Evolutionary conservation across 2,329 filamentous ascomycete genomes (phyloP).

Genomic region (Huntiella bhutanensis): DNA sequence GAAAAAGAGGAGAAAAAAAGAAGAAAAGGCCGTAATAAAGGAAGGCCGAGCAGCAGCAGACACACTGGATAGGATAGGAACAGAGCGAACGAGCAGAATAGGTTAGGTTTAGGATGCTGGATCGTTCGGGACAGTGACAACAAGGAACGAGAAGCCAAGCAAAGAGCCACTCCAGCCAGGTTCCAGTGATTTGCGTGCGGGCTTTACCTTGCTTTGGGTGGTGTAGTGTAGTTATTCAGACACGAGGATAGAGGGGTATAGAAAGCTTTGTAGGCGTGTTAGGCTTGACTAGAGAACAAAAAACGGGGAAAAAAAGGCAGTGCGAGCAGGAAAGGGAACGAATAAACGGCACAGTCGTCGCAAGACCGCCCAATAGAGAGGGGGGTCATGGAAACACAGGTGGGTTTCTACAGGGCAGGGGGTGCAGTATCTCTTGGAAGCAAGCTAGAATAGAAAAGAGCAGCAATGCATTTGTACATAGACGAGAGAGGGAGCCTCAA

Average conservation of each 20-base stretch:
- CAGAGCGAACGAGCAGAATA: slow-evolving; percentile 1
- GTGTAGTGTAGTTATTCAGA: not conserved
- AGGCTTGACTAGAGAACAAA: not conserved
- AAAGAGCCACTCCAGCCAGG: not conserved
- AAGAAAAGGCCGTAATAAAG: slow-evolving; percentile 13
- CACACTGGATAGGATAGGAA: slow-evolving; percentile 9
- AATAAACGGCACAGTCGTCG: not conserved
- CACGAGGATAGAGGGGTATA: not conserved
- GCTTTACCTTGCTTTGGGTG: no score
- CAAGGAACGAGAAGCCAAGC: not conserved
- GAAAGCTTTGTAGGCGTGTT: not conserved
- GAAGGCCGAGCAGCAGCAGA: slow-evolving; percentile 13
- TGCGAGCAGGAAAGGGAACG: not conserved
- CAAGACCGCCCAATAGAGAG: not conserved
- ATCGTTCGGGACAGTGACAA: not conserved
- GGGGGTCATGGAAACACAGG: no score
- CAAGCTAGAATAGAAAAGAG: no score
- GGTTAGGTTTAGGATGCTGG: not conserved
- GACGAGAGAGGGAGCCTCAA: no score
- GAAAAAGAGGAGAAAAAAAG: slow-evolving; percentile 13
- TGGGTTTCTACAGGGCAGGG: no score
- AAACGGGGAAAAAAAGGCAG: not conserved
- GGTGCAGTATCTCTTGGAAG: no score
- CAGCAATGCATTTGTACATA: no score
- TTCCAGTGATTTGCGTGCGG: no score